Conservation (phyloP, 768 basidiomycete species). For the Clitopilus hobsonii region DNA sequence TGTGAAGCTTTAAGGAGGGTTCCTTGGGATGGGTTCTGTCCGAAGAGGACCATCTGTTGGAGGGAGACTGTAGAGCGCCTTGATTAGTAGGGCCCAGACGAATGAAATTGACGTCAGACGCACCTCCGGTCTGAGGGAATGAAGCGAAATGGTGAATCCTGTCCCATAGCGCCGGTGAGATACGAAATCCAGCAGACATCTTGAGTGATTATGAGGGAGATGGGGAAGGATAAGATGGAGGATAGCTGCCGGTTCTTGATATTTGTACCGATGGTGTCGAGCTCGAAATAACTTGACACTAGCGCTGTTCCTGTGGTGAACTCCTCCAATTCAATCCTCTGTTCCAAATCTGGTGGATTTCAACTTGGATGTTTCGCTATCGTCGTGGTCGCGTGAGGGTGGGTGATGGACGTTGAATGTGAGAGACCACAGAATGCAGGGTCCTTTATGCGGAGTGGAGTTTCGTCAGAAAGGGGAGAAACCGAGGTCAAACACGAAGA, state of each 20-base stretch:
- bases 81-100: background rate
- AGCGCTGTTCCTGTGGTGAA: background rate
- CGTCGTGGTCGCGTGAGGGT: background rate
- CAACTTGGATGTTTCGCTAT: background rate
- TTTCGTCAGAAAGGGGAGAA: background rate
- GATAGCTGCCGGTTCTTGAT: background rate
- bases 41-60: slow-evolving; percentile 97
- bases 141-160: slow-evolving; percentile 80
- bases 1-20: slow-evolving; percentile 90
- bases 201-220: background rate
- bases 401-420: background rate
- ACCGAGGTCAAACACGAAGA: background rate
- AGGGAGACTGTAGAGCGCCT: slow-evolving; percentile 62
- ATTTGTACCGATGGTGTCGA: background rate
- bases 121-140: slow-evolving; percentile 80
- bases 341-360: no score
- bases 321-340: background rate
- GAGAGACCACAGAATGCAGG: background rate
- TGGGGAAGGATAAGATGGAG: background rate
- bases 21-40: slow-evolving; percentile 92
- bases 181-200: slow-evolving; percentile 65
- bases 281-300: background rate
- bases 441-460: background rate
- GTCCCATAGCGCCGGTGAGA: slow-evolving; percentile 65
- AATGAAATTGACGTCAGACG: slow-evolving; percentile 13